phyloP scores from a whole-genome alignment of 2,329 filamentous ascomycete genomes.

The Anthostomella pinea region DNA sequence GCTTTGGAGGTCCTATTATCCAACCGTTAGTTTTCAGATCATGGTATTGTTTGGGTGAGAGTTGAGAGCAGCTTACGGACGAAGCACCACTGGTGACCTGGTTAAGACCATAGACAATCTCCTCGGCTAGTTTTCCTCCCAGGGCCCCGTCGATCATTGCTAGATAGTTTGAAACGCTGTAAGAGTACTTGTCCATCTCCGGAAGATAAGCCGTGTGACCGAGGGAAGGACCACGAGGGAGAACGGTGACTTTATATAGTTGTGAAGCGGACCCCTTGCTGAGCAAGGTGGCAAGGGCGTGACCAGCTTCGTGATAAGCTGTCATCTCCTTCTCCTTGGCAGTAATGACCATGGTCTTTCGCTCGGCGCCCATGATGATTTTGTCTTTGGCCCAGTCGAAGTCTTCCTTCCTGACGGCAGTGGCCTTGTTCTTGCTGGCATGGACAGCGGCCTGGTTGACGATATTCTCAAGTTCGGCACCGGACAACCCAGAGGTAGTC shows the following conservation, averaged over 20 bases:
- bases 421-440: conserved; percentile 82
- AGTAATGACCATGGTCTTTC: conserved; percentile 82
- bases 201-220: conserved; percentile 87
- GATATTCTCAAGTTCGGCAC: conserved; percentile 93
- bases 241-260: conserved; percentile 95
- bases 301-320: conserved; percentile 95
- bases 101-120: conserved; percentile 87
- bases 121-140: conserved; percentile 86
- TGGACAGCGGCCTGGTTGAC: conserved; percentile 94
- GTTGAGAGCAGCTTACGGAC: conserved; percentile 51
- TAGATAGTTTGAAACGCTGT: conserved; percentile 79
- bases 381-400: conserved; percentile 98
- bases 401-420: conserved; percentile 71
- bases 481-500: conserved; percentile 87
- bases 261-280: conserved; percentile 68
- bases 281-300: conserved; percentile 86
- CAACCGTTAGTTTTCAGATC: conserved; percentile 25
- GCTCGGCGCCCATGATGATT: conserved; percentile 94
- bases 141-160: conserved; percentile 76
- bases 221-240: conserved; percentile 81
- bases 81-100: conserved; percentile 88
- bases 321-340: conserved; percentile 94
- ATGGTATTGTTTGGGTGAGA: not conserved
- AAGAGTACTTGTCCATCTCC: conserved; percentile 88
- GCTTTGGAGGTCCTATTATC: conserved; percentile 68